Base-by-base conservation (phyloP, 78 protist genomes). In the Dictyostelium brefeldianum region DNA sequence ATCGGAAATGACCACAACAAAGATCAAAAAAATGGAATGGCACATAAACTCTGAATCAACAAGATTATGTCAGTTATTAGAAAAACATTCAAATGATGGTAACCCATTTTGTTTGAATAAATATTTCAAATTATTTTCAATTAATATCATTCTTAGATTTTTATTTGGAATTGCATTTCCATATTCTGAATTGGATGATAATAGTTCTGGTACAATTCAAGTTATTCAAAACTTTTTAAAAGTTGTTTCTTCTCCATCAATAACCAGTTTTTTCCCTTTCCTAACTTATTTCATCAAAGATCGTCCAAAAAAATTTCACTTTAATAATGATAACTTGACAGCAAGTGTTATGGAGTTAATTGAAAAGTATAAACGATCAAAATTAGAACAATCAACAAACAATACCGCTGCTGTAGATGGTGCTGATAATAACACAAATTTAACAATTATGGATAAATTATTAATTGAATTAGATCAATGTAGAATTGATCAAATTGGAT, bases 401-500 rank as follows among this genome's bases (percentile, higher is more conserved):
- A 75, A 22, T 53, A 36, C 1, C 43, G 2, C 1, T 36, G 1
- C 5, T 36, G 43, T 36, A 12, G 25, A 29, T 29, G 25, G 36
- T 7, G 20, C 41, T 4, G 27, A 15, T 56, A 15, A 41, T 6
- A n/a, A n/a, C n/a, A 0, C 54, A 1, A 27, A 31, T 31, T 5
- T 25, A 10, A 81, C 83, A 4, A 57, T 87, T 9, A 50, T 87
- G 8, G 93, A 87, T 11, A 17, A 43, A 7, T n/a, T 74, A 2
- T 47, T 87, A 6, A 64, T 87, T 20, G 85, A 74, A 36, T 31
- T 48, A 47, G 71, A 87, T 27, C 25, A 67, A 27, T 64, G 31
- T 80, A 51, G 56, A n/a, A 22, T 73, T 4, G 9, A 25, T 20
- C 17, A 56, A 5, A 31, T 31, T 8, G 81, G 79, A 31, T 20